Evolutionary conservation across 768 basidiomycete genomes (phyloP), one percentile per base, ranked within the genome.

Genomic region (Kwoniella sp.): DNA sequence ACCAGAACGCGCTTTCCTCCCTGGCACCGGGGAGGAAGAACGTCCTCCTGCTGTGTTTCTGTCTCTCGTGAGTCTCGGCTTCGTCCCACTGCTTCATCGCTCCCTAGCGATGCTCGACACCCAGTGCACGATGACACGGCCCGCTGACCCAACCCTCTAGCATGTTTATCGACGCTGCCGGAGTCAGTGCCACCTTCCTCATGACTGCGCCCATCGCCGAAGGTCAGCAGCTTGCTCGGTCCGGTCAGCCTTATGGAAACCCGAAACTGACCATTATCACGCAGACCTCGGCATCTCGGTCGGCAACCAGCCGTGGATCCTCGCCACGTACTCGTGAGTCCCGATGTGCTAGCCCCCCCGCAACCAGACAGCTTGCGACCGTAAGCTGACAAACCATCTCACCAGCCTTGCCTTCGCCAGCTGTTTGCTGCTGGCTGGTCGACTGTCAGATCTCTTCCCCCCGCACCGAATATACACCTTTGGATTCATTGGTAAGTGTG

Each of bases 401-500:
- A n/a, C n/a, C 28, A 54, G 52, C 14, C 52, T 54, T 20, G 45
- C 52, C 12, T 54, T 54, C 45, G 52, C 52, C 17, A 37, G 45
- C 22, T 46, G 45, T n/a, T 39, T 54, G 12, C 59, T 72, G 14
- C 62, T 67, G 22, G 71, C 64, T 19, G 66, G 68, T 37, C 66
- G 69, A 38, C 43, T 70, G 3, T 56, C 69, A 22, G 68, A 70
- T 43, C 47, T 73, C 8, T 67, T 62, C 58, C 53, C 65, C 5
- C 65, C 69, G 27, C 62, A 69, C 39, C 44, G 57, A 33, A 50
- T 69, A n/a, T 73, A 67, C 62, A 67, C 63, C 26, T 34, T 60
- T 46, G 71, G 71, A 8, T 70, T 73, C 57, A 50, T 63, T 46
- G 65, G 65, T 44, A n/a, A n/a, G n/a, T n/a, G n/a, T n/a, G n/a